Base-by-base conservation (phyloP, 495 filamentous ascomycete species). In the Aspergillus heteromorphus region DNA sequence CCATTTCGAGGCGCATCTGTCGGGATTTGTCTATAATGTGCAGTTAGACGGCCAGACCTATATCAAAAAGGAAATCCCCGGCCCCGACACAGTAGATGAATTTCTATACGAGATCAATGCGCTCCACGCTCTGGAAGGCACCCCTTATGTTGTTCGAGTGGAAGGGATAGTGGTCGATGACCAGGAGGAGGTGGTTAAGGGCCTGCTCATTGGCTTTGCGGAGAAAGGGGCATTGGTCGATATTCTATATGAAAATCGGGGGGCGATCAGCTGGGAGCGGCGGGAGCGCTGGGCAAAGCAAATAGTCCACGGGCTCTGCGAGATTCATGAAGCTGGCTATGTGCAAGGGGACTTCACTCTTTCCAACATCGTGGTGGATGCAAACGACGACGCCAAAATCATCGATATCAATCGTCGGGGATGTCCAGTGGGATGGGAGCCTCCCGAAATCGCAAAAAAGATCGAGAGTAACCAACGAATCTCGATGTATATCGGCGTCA, bases 81-180 rank as follows among this genome's bases (percentile, higher is more conserved):
- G 95, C 1, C 95, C 93, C 0, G 92, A 98, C 67, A 93, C 88
- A 0, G 85, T 97, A 23, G 93, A 98, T 57, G 93, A 98, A 65
- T 98, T 98, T 63, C 77, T 97, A 11, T 98, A 98, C 71, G 93
- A 98, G 68, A 88, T 97, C 61, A 97, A 97, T 70, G 93, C 95
- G 10, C 82, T 98, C 17, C 85, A 88, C 62, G 83, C 84, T 13
- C 74, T 97, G n/a, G 73, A 77, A 31, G 83, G 76, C 49, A 86
- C 87, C 0, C 72, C 82, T 10, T 87, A 86, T 64, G 89, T 98
- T 42, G 93, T 97, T 48, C 81, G 85, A 38, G 92, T 97, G 64
- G 85, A 90, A 53, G 93, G 89, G 19, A 83, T 97, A 27, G 87
- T 98, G 23, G 84, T 97, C 14, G 91, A 96, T 67, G 89, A 95